Percentiles rank a stretch among this genome's conserved stretches.
phyloP scores from a whole-genome alignment of 2,329 filamentous ascomycete genomes.

The Nannizzia gypsea region DNA sequence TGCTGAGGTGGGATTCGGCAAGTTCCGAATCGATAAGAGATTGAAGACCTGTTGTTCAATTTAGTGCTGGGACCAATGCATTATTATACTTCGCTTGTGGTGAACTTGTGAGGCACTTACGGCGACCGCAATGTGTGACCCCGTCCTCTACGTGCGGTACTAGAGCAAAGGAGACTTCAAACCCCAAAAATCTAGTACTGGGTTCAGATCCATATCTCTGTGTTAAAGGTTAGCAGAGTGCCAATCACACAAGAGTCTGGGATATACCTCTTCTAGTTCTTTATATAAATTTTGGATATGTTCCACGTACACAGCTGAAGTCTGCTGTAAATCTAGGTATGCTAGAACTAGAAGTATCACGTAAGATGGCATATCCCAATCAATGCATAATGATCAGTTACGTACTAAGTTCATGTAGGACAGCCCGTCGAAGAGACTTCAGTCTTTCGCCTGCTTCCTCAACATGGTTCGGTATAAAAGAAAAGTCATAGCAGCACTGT shows the following conservation, averaged over 20 bases:
- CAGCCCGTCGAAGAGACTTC: conserved; percentile 52
- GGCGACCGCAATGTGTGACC: neutral
- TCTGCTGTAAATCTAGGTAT: conserved; percentile 25
- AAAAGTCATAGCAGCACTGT: conserved; percentile 49
- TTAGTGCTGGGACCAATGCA: neutral
- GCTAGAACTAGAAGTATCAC: conserved; percentile 19
- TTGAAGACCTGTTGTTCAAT: neutral
- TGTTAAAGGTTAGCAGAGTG: conserved; percentile 9
- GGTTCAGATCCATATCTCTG: conserved; percentile 52
- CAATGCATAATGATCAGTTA: conserved; percentile 24
- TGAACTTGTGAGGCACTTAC: neutral
- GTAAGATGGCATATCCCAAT: neutral
- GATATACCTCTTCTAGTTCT: conserved; percentile 40
- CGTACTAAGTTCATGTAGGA: conserved; percentile 53
- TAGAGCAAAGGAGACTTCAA: conserved; percentile 49
- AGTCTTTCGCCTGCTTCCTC: conserved; percentile 45
- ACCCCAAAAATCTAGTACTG: conserved; percentile 53
- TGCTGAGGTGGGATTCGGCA: neutral
- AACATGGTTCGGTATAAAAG: neutral
- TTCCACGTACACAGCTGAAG: conserved; percentile 35
- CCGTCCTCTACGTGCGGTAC: conserved; percentile 13
- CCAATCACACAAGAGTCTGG: neutral
- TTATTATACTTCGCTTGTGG: neutral
- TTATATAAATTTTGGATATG: conserved; percentile 46
- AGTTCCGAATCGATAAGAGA: neutral